Evolutionary conservation across 495 filamentous ascomycete species (phyloP).

Genomic region (Penicillium samsonianum): DNA sequence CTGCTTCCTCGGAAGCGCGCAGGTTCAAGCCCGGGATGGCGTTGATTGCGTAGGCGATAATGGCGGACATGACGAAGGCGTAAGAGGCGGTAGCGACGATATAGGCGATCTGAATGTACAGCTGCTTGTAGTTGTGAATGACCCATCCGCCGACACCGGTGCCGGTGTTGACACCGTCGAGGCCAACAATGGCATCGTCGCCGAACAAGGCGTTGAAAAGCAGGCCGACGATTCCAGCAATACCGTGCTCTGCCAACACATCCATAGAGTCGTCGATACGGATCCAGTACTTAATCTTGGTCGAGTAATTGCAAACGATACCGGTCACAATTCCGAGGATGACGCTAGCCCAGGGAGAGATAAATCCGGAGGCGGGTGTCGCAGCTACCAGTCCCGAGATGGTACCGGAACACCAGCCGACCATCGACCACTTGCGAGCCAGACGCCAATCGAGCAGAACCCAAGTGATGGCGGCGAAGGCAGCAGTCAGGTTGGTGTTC

Average conservation of each 20-base stretch:
- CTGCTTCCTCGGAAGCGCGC: conserved; percentile 92
- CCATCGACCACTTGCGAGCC: conserved; percentile 97
- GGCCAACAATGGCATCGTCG: conserved; percentile 83
- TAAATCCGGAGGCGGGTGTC: conserved; percentile 84
- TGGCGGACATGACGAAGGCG: conserved; percentile 78
- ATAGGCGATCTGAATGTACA: conserved; percentile 92
- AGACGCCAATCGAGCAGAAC: conserved; percentile 90
- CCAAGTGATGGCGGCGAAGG: conserved; percentile 87
- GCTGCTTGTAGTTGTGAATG: conserved; percentile 82
- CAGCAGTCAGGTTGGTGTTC: conserved; percentile 92
- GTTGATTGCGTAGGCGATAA: conserved; percentile 85
- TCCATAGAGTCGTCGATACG: conserved; percentile 96
- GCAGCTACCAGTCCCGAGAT: conserved; percentile 90
- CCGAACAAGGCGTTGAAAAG: conserved; percentile 92
- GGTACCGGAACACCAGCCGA: conserved; percentile 95
- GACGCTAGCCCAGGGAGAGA: conserved; percentile 88
- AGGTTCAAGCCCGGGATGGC: conserved; percentile 86
- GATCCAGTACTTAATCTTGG: conserved; percentile 97
- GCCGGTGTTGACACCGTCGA: conserved; percentile 89
- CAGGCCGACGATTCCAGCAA: conserved; percentile 91
- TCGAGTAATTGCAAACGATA: conserved; percentile 87
- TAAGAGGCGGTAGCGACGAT: conserved; percentile 74
- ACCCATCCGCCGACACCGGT: conserved; percentile 74
- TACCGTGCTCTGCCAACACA: conserved; percentile 95
- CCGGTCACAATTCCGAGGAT: conserved; percentile 83